A percentile compares a stretch with the other conserved stretches of the same genome.
Conservation (phyloP, 2,329 filamentous ascomycete species). For the Trichoderma oligosporum region DNA sequence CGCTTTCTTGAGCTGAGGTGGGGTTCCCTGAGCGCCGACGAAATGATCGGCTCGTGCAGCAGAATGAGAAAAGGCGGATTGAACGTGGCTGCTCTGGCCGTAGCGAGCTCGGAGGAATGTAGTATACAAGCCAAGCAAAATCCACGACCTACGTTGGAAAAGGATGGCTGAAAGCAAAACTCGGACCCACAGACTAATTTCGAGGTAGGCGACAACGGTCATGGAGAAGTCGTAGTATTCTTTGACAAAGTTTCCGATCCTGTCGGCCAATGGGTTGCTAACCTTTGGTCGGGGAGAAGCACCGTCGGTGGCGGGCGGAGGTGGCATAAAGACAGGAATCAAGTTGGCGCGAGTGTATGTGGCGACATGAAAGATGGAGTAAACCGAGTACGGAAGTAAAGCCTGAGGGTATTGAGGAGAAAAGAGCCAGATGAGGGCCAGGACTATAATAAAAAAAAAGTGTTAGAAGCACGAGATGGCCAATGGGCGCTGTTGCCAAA, state of each 20-base stretch:
- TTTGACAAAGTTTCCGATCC: conserved; percentile 92
- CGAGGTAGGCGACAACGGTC: conserved; percentile 83
- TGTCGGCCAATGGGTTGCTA: conserved; percentile 65
- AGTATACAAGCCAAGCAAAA: conserved; percentile 81
- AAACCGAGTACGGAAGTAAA: conserved; percentile 89
- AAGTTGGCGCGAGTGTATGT: conserved; percentile 94
- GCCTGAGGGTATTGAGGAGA: conserved; percentile 85
- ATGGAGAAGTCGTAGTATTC: conserved; percentile 96
- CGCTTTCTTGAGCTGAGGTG: conserved; percentile 70
- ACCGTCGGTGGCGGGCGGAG: conserved; percentile 52
- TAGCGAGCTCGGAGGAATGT: conserved; percentile 88
- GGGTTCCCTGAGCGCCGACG: conserved; percentile 80
- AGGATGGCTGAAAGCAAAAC: conserved; percentile 75
- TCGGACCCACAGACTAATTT: conserved; percentile 83
- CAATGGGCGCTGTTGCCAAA: neutral
- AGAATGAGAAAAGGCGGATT: conserved; percentile 70
- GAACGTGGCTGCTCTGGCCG: conserved; percentile 89
- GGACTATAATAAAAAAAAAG: conserved; percentile 50
- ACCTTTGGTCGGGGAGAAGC: conserved; percentile 46
- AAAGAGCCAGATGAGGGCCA: conserved; percentile 94
- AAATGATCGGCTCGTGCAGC: conserved; percentile 74
- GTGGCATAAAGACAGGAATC: conserved; percentile 78
- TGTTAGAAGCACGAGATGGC: neutral
- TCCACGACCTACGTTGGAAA: conserved; percentile 89
- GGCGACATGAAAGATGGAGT: conserved; percentile 97